phyloP scores from a whole-genome alignment of 257 asterid genomes.

The Paulownia fortunei region DNA sequence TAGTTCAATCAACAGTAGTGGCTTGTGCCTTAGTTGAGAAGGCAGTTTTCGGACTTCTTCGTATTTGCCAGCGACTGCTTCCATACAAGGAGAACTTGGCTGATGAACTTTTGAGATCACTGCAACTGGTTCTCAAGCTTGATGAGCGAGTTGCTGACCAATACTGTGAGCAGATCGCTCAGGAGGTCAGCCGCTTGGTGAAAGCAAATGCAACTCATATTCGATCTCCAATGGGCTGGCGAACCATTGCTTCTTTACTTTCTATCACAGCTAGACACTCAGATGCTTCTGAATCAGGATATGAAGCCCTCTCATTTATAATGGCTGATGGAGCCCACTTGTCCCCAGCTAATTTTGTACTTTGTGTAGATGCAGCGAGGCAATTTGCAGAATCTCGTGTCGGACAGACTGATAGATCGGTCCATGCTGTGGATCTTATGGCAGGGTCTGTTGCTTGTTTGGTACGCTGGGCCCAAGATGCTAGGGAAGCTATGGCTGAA shows the following conservation, averaged over 20 bases:
- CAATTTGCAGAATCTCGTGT: conserved; percentile 96
- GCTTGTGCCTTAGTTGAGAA: conserved; percentile 95
- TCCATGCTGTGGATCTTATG: conserved; percentile 85
- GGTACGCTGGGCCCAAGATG: conserved; percentile 77
- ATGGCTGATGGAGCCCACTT: conserved; percentile 93
- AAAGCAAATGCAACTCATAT: conserved; percentile 84
- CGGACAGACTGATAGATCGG: conserved; percentile 83
- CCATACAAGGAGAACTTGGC: conserved; percentile 92
- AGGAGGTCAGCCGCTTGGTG: conserved; percentile 88
- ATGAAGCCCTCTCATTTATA: conserved; percentile 75
- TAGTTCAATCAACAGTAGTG: conserved; percentile 92
- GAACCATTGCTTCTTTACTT: conserved; percentile 75
- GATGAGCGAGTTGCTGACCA: conserved; percentile 95
- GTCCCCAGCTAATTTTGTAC: conserved; percentile 76
- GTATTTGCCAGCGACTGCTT: conserved; percentile 87
- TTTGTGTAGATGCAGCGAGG: conserved; percentile 82
- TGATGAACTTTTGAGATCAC: conserved; percentile 80
- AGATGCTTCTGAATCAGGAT: conserved; percentile 95
- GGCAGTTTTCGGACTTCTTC: conserved; percentile 93
- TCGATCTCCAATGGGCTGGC: conserved; percentile 86
- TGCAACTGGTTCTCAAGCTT: conserved; percentile 89
- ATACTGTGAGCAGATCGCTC: conserved; percentile 95
- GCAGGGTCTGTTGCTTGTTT: conserved; percentile 71
- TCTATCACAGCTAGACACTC: conserved; percentile 91
- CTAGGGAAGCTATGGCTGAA: conserved; percentile 70